Evolutionary conservation across 495 filamentous ascomycete genomes (phyloP).

Genomic region (Xylaria intraflava): DNA sequence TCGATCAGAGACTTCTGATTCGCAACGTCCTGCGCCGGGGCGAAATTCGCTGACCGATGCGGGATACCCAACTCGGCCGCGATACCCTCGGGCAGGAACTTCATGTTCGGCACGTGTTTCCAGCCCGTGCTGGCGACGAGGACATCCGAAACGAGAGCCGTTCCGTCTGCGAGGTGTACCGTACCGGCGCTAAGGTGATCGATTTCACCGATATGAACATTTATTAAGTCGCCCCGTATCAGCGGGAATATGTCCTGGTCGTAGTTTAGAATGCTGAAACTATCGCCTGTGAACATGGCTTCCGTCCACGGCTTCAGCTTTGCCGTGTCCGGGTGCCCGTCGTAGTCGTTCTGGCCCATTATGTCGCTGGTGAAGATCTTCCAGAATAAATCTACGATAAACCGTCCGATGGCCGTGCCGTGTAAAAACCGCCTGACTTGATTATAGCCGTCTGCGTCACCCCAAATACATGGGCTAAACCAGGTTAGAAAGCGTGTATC

Average conservation of each 20-base stretch:
- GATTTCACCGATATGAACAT: slow-evolving; percentile 59
- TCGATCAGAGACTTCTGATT: slow-evolving; percentile 20
- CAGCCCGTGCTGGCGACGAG: slow-evolving; percentile 68
- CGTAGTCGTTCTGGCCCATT: slow-evolving; percentile 45
- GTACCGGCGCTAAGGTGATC: slow-evolving; percentile 41
- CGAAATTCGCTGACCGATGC: slow-evolving; percentile 21
- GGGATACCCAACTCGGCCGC: slow-evolving; percentile 42
- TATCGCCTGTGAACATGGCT: slow-evolving; percentile 53
- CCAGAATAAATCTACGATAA: slow-evolving; percentile 62
- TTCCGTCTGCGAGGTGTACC: slow-evolving; percentile 53
- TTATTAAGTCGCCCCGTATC: slow-evolving; percentile 49
- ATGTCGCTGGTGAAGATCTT: slow-evolving; percentile 50
- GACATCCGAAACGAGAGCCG: slow-evolving; percentile 50
- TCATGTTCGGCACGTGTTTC: slow-evolving; percentile 56
- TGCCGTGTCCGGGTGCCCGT: slow-evolving; percentile 50
- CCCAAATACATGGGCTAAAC: slow-evolving; percentile 34
- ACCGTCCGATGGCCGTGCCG: slow-evolving; percentile 56
- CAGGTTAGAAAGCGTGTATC: slow-evolving; percentile 26
- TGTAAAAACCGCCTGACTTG: slow-evolving; percentile 49
- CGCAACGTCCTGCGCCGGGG: slow-evolving; percentile 22
- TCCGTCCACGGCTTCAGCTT: slow-evolving; percentile 56
- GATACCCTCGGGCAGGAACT: slow-evolving; percentile 54
- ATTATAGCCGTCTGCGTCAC: slow-evolving; percentile 31
- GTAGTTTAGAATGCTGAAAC: slow-evolving; percentile 62
- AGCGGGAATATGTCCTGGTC: slow-evolving; percentile 54